Percentiles rank a stretch among this genome's conserved stretches.
Evolutionary conservation across 2,329 filamentous ascomycete species (phyloP).

Genomic region (Cladophialophora psammophila): DNA sequence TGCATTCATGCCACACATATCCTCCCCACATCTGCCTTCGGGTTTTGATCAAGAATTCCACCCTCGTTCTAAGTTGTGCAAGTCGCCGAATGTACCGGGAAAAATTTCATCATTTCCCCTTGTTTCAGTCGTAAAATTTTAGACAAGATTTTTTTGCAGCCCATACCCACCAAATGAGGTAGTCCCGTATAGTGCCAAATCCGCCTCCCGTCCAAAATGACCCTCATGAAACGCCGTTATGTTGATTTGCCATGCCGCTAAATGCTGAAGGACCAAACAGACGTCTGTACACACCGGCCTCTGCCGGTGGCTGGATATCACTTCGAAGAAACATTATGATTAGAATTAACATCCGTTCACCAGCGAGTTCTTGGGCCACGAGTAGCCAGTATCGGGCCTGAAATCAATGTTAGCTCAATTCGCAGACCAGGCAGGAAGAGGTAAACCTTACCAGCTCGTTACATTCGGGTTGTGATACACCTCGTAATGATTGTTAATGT

Average conservation of each 20-base stretch:
- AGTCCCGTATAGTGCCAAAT: constrained; percentile 28
- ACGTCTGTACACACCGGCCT: constrained; percentile 34
- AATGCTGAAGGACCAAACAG: constrained; percentile 31
- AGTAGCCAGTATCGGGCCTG: constrained; percentile 59
- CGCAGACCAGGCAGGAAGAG: not conserved
- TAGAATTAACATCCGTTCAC: constrained; percentile 62
- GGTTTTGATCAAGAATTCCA: constrained; percentile 9
- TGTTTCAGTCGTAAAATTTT: constrained; percentile 36
- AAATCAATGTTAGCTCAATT: constrained; percentile 31
- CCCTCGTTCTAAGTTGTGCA: constrained; percentile 27
- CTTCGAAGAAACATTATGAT: constrained; percentile 36
- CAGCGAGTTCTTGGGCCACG: constrained; percentile 68
- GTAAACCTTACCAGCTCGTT: constrained; percentile 65
- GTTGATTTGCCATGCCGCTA: constrained; percentile 37
- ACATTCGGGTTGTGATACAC: constrained; percentile 70
- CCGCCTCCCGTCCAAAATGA: constrained; percentile 24
- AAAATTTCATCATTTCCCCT: constrained; percentile 34
- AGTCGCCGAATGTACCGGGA: constrained; percentile 26
- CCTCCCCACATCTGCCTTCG: constrained; percentile 10
- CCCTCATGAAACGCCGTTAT: constrained; percentile 31
- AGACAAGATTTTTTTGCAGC: constrained; percentile 31
- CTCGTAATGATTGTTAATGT: constrained; percentile 68
- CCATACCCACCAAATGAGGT: constrained; percentile 19
- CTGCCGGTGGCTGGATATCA: constrained; percentile 31
- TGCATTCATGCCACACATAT: constrained; percentile 19